phyloP scores from a whole-genome alignment of 2,329 filamentous ascomycete species.

The Cercospora sp. region DNA sequence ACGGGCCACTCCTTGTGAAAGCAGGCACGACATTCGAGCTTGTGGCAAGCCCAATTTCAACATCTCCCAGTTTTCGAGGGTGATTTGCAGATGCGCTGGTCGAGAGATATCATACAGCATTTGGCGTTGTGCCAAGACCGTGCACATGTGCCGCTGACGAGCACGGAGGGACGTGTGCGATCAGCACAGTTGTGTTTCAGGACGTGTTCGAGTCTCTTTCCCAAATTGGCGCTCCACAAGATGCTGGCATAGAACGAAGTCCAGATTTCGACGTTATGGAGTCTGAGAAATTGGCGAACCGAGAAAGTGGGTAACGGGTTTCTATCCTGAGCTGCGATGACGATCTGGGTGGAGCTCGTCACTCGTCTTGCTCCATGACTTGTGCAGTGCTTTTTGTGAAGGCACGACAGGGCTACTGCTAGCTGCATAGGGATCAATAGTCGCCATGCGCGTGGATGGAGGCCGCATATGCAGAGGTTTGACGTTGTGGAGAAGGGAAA shows the following conservation, averaged over 20 bases:
- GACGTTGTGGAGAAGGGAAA: neutral
- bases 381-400: neutral
- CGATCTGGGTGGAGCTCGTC: neutral
- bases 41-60: neutral
- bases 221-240: neutral
- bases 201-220: neutral
- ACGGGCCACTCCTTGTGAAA: neutral
- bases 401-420: neutral
- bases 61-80: neutral
- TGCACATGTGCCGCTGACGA: neutral
- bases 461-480: neutral
- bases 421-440: neutral
- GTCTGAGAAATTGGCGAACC: neutral
- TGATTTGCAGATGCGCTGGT: neutral
- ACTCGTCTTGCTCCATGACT: neutral
- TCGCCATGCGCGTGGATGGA: neutral
- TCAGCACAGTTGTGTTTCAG: neutral
- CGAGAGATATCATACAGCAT: neutral
- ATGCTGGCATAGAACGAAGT: slow-evolving; percentile 42
- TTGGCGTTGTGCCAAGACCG: neutral
- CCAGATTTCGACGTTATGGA: slow-evolving; percentile 50
- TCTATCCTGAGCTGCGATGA: slow-evolving; percentile 2
- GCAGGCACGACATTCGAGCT: neutral
- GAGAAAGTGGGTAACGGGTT: neutral
- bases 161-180: neutral